Conservation (phyloP, 1,139 yeast species). For the Kodamaea arcana region DNA sequence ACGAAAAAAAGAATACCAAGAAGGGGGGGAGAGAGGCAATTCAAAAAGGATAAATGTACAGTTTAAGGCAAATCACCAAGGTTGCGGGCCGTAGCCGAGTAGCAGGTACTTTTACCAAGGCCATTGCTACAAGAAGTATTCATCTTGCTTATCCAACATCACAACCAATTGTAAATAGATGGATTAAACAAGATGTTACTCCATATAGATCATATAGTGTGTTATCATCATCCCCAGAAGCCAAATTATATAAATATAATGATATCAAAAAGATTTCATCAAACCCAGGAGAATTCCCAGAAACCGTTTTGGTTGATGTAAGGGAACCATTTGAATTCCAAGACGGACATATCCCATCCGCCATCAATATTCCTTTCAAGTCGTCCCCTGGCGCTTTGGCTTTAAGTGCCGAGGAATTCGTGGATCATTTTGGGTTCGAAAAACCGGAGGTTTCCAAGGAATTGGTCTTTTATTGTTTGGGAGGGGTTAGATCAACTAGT, state of each 20-base stretch:
- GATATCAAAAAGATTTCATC: slow-evolving; percentile 48
- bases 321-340: slow-evolving; percentile 84
- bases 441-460: slow-evolving; percentile 74
- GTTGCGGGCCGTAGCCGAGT: not conserved
- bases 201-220: slow-evolving; percentile 13
- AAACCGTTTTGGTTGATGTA: slow-evolving; percentile 70
- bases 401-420: slow-evolving; percentile 71
- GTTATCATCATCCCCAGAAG: slow-evolving; percentile 28
- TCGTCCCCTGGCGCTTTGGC: slow-evolving; percentile 94
- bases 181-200: not conserved
- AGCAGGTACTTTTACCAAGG: not conserved
- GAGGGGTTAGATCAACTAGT: slow-evolving; percentile 86
- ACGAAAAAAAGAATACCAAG: slow-evolving; percentile 3
- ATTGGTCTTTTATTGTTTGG: slow-evolving; percentile 85
- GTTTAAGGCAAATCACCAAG: slow-evolving; percentile 6
- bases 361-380: slow-evolving; percentile 85
- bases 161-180: slow-evolving; percentile 2
- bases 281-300: slow-evolving; percentile 32
- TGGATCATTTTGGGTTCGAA: slow-evolving; percentile 73
- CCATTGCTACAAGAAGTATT: not conserved
- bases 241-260: slow-evolving; percentile 53
- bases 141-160: slow-evolving; percentile 1
- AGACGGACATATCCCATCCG: slow-evolving; percentile 72
- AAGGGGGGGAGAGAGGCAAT: not conserved
- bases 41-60: slow-evolving; percentile 1